A percentile compares a stretch with the other conserved stretches of the same genome.
phyloP scores from a whole-genome alignment of 2,329 filamentous ascomycete genomes.

The Stagonosporopsis tanaceti region DNA sequence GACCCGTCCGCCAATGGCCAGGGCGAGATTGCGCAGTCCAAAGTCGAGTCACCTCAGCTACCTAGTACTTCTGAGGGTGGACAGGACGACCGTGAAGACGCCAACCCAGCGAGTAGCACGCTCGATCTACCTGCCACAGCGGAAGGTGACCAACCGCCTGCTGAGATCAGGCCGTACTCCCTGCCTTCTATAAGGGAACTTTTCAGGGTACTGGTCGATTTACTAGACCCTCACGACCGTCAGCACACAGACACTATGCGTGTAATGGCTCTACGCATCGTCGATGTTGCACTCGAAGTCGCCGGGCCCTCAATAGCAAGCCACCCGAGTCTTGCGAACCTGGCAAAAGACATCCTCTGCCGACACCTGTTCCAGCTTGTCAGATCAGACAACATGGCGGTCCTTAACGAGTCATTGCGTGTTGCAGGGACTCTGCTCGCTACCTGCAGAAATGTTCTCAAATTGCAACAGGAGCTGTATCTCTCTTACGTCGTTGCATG shows the following conservation, averaged over 20 bases:
- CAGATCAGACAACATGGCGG: constrained; percentile 93
- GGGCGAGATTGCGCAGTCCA: constrained; percentile 53
- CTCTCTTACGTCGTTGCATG: constrained; percentile 94
- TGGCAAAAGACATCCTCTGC: constrained; percentile 93
- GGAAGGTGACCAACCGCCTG: constrained; percentile 56
- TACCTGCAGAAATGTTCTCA: constrained; percentile 88
- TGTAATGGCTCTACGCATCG: constrained; percentile 95
- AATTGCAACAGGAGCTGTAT: constrained; percentile 96
- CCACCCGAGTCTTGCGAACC: constrained; percentile 83
- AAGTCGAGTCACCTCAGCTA: constrained; percentile 47
- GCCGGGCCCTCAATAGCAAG: constrained; percentile 93
- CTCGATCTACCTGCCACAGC: constrained; percentile 54
- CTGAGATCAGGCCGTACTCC: constrained; percentile 84
- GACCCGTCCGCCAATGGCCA: constrained; percentile 76
- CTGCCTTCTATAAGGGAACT: constrained; percentile 93
- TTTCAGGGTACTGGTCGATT: constrained; percentile 90
- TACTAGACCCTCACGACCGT: constrained; percentile 90
- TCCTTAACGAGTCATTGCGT: constrained; percentile 89
- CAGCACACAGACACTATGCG: constrained; percentile 94
- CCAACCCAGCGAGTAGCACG: constrained; percentile 52
- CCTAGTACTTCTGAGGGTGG: constrained; percentile 43
- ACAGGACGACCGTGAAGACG: constrained; percentile 48
- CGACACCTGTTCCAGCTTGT: constrained; percentile 96
- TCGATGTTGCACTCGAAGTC: constrained; percentile 96
- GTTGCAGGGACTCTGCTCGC: constrained; percentile 90